Evolutionary conservation across 768 basidiomycete species (phyloP).

Genomic region (Chalciporus chontae): DNA sequence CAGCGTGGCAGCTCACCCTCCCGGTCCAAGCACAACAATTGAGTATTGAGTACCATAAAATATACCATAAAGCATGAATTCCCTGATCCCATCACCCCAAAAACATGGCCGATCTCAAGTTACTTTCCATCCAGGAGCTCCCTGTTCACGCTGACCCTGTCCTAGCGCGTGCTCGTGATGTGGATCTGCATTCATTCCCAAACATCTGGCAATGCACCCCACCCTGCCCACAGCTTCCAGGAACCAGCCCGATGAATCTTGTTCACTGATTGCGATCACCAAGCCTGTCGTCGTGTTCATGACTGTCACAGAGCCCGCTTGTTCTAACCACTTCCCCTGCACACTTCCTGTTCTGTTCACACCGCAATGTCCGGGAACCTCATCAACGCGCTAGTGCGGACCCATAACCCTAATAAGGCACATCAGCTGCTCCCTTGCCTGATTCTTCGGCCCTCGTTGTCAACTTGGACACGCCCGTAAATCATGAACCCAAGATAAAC

Average conservation of each 20-base stretch:
- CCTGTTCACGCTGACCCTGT: neutral
- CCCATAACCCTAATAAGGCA: conserved; percentile 38
- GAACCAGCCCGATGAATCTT: conserved; percentile 27
- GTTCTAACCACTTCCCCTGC: conserved; percentile 2
- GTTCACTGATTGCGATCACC: conserved; percentile 23
- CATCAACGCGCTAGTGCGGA: conserved; percentile 27
- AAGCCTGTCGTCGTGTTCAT: conserved; percentile 13
- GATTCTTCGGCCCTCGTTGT: conserved; percentile 21
- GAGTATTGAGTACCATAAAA: neutral
- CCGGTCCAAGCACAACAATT: conserved; percentile 8
- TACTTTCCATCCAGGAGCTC: neutral
- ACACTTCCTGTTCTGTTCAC: conserved; percentile 37
- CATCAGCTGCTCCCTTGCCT: conserved; percentile 31
- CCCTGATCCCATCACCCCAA: neutral
- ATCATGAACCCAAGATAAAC: conserved; percentile 17
- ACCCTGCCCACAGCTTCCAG: conserved; percentile 27
- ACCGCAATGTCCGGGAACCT: conserved; percentile 40
- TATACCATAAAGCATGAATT: conserved; percentile 5
- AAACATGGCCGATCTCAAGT: neutral
- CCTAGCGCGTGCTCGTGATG: neutral
- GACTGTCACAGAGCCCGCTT: conserved; percentile 17
- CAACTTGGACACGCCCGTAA: conserved; percentile 26
- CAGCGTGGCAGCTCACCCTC: conserved; percentile 21
- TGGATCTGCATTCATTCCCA: conserved; percentile 37
- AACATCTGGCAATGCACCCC: conserved; percentile 2